Evolutionary conservation across 331 rosid species (phyloP).

Genomic region (Quercus phellos): DNA sequence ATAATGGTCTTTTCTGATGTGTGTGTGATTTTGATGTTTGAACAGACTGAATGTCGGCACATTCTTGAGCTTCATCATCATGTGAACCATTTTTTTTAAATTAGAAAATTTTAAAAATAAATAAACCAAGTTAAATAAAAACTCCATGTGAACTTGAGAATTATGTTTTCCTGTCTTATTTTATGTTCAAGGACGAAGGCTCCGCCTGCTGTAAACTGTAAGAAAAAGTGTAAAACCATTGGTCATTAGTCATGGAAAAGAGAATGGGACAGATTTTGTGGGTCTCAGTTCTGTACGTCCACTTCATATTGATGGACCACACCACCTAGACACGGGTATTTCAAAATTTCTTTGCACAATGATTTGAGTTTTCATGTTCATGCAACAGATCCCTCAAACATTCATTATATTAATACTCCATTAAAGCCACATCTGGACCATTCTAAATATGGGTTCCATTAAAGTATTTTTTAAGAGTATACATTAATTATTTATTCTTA

Average conservation of each 20-base stretch:
- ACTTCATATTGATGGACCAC: neutral
- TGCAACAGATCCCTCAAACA: no score
- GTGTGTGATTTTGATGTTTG: neutral
- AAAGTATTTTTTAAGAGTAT: accelerated
- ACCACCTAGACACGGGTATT: neutral
- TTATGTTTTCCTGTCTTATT: constrained; percentile 11
- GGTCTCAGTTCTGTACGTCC: neutral
- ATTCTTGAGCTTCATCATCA: constrained; percentile 7
- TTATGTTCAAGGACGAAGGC: neutral
- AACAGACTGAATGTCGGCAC: neutral
- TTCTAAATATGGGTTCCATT: no score
- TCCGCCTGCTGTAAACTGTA: neutral
- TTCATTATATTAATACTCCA: no score
- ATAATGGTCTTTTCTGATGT: no score
- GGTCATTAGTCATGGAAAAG: neutral
- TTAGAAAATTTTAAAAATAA: neutral
- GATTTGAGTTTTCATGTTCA: no score
- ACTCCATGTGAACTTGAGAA: constrained; percentile 23
- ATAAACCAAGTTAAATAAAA: neutral
- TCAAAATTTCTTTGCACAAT: no score
- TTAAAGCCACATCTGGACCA: no score
- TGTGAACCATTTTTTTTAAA: constrained; percentile 1
- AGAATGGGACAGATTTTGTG: constrained; percentile 7
- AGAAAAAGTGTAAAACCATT: neutral
- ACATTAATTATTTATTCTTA: no score